These are phyloP conservation scores for Boletus vermiculosoides DNA, from an alignment of 768 basidiomycete genomes.

Conservation along the genomic window DNA sequence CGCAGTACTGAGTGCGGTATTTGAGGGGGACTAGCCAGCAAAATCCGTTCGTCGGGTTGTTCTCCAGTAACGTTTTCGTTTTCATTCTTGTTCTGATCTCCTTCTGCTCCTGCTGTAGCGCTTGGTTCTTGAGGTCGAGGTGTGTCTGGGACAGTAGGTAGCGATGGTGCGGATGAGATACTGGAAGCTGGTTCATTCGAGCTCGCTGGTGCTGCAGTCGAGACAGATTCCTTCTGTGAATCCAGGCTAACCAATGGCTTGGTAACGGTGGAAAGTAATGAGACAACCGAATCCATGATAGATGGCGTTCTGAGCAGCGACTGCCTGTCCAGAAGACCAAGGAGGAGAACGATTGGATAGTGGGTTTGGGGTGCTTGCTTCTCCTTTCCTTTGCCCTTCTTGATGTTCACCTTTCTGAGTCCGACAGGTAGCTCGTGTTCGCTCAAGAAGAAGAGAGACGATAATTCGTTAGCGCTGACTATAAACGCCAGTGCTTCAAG, in stretches of 20 bases:
- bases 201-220: slow-evolving; percentile 19
- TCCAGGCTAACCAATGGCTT: slow-evolving; percentile 72
- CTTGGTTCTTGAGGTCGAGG: slow-evolving; percentile 15
- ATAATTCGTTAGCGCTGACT: slow-evolving; percentile 78
- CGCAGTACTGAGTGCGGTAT: slow-evolving; percentile 84
- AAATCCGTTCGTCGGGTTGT: slow-evolving; percentile 39
- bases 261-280: slow-evolving; percentile 84
- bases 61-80: slow-evolving; percentile 16
- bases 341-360: slow-evolving; percentile 87
- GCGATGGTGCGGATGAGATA: slow-evolving; percentile 2
- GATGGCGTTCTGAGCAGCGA: slow-evolving; percentile 82
- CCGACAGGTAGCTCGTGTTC: slow-evolving; percentile 91
- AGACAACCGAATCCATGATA: slow-evolving; percentile 91
- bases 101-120: slow-evolving; percentile 12
- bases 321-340: slow-evolving; percentile 85
- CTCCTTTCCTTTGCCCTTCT: slow-evolving; percentile 96
- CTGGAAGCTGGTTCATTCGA: slow-evolving; percentile 15
- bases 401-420: slow-evolving; percentile 61
- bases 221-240: slow-evolving; percentile 39
- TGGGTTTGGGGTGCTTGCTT: slow-evolving; percentile 77
- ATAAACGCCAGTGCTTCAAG: slow-evolving; percentile 89
- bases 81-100: slow-evolving; percentile 25
- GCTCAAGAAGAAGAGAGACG: slow-evolving; percentile 90
- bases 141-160: slow-evolving; percentile 9
- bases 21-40: slow-evolving; percentile 74